phyloP scores from a whole-genome alignment of 106 monocot genomes.

The Chionographis japonica region DNA sequence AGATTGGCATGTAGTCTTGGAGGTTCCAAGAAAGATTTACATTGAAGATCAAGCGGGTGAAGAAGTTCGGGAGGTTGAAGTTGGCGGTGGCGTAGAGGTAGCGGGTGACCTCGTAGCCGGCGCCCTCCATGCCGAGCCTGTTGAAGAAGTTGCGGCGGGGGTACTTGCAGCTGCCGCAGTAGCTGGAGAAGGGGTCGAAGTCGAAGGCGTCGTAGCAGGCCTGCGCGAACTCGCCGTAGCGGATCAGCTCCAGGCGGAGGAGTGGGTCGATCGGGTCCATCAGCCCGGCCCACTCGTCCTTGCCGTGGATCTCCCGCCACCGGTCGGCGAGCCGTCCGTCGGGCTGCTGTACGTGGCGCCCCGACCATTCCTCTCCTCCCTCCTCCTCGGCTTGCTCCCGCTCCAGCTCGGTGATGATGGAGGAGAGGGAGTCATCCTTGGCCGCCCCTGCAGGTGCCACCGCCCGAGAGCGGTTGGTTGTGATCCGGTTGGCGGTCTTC shows the following conservation, averaged over 20 bases:
- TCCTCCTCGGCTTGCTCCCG: neutral
- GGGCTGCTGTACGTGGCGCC: neutral
- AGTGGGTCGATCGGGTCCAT: conserved; percentile 80
- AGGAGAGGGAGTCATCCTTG: conserved; percentile 5
- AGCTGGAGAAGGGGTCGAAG: conserved; percentile 60
- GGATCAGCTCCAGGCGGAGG: conserved; percentile 74
- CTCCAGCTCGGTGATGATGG: conserved; percentile 13
- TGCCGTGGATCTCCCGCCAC: conserved; percentile 73
- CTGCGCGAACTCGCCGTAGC: conserved; percentile 84
- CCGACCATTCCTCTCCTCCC: neutral
- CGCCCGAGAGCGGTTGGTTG: neutral
- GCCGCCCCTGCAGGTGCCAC: neutral
- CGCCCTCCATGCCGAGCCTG: conserved; percentile 33
- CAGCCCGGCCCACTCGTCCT: conserved; percentile 68
- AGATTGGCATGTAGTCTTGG: no score
- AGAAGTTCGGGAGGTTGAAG: conserved; percentile 59
- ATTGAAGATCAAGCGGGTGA: no score
- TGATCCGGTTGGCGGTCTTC: neutral
- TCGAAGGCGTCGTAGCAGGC: conserved; percentile 93
- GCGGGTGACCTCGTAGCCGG: conserved; percentile 52
- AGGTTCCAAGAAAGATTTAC: no score
- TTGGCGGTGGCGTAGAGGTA: conserved; percentile 89
- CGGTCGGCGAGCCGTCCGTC: conserved; percentile 11
- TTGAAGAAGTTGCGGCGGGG: conserved; percentile 45
- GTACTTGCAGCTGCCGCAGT: conserved; percentile 78